These are phyloP conservation scores for Phytomonas serpens DNA, from an alignment of 208 protist species.

Conservation along the genomic window DNA sequence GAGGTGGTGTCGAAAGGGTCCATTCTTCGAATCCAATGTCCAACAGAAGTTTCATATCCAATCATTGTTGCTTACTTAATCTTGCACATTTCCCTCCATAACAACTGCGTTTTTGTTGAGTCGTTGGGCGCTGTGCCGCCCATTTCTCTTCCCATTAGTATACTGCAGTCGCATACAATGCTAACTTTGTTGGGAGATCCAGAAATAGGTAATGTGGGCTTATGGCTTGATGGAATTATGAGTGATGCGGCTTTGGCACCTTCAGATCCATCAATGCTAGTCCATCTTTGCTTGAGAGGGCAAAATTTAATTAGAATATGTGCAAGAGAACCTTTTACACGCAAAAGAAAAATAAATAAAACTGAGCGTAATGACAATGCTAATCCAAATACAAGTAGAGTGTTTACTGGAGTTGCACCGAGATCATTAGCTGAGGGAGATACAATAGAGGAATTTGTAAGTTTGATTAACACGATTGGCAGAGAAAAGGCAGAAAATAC, in stretches of 20 bases:
- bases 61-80: conserved; percentile 52
- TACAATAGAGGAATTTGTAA: conserved; percentile 61
- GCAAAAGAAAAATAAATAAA: conserved; percentile 25
- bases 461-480: conserved; percentile 43
- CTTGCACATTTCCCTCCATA: conserved; percentile 71
- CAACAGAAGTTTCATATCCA: conserved; percentile 71
- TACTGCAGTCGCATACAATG: conserved; percentile 56
- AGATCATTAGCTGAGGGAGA: conserved; percentile 40
- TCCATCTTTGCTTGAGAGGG: conserved; percentile 33
- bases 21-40: conserved; percentile 46
- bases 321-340: conserved; percentile 27
- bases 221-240: conserved; percentile 70
- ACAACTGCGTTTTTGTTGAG: conserved; percentile 72
- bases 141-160: conserved; percentile 36
- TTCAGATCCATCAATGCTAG: conserved; percentile 40
- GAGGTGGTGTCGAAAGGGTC: conserved; percentile 26
- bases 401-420: conserved; percentile 29
- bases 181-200: conserved; percentile 32
- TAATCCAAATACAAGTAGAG: conserved; percentile 14
- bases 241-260: conserved; percentile 24
- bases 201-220: conserved; percentile 24
- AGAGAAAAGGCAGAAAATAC: conserved; percentile 56
- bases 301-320: conserved; percentile 37
- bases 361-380: conserved; percentile 8
- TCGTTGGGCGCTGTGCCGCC: conserved; percentile 19